phyloP scores from a whole-genome alignment of 2,329 filamentous ascomycete species.

The Dothiorella sarmentorum region DNA sequence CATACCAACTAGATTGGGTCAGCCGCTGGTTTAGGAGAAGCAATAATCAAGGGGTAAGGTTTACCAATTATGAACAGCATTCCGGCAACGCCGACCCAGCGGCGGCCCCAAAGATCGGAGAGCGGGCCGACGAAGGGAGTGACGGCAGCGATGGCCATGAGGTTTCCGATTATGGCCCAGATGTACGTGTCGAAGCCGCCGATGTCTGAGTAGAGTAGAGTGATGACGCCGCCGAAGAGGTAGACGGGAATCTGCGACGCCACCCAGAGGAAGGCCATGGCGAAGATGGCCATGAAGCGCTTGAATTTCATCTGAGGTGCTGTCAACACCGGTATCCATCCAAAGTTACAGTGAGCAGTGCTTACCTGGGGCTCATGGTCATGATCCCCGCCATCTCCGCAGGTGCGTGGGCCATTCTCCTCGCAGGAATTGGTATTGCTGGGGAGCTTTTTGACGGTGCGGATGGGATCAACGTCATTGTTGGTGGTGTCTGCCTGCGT shows the following conservation, averaged over 20 bases:
- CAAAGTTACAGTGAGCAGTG: not conserved
- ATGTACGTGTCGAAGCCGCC: slow-evolving; percentile 59
- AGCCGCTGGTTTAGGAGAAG: slow-evolving; percentile 32
- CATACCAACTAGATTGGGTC: slow-evolving; percentile 45
- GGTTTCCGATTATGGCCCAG: slow-evolving; percentile 52
- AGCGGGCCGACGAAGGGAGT: slow-evolving; percentile 60
- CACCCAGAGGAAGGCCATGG: slow-evolving; percentile 61
- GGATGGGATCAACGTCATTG: slow-evolving; percentile 28
- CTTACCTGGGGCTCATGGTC: slow-evolving; percentile 46
- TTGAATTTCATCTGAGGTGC: slow-evolving; percentile 47
- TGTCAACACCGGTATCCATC: not conserved
- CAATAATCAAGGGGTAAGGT: not conserved
- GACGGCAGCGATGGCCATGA: slow-evolving; percentile 55
- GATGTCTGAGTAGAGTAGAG: slow-evolving; percentile 57
- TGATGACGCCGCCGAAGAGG: slow-evolving; percentile 41
- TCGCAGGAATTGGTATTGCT: slow-evolving; percentile 44
- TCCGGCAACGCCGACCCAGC: slow-evolving; percentile 32
- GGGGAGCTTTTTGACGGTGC: slow-evolving; percentile 31
- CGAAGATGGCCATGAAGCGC: slow-evolving; percentile 53
- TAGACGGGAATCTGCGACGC: slow-evolving; percentile 58
- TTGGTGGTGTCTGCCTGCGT: not conserved
- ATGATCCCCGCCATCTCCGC: slow-evolving; percentile 48
- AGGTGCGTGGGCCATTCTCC: slow-evolving; percentile 43
- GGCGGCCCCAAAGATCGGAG: slow-evolving; percentile 33
- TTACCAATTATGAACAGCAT: slow-evolving; percentile 19